A percentile compares a stretch with the other conserved stretches of the same genome.
These are phyloP conservation scores for Mayamaea pseudoterrestris DNA, from an alignment of 108 stramenopile species.

Conservation along the genomic window DNA sequence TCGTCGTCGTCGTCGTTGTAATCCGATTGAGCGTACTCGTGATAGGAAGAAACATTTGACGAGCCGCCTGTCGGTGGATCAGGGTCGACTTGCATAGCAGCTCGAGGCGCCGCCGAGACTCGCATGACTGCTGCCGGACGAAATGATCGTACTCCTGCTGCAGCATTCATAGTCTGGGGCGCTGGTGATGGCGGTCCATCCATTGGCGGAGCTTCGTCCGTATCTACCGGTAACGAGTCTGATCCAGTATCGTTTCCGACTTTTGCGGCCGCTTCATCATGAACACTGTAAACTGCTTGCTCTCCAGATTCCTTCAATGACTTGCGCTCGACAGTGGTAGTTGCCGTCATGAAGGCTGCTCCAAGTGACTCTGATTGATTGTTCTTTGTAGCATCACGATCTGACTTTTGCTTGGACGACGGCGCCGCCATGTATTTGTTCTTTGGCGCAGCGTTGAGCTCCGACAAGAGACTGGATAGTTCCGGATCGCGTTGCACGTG, in stretches of 20 bases:
- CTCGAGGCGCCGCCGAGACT: not conserved
- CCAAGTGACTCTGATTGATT: conserved; percentile 7
- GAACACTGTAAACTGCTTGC: conserved; percentile 11
- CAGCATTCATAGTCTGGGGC: not conserved
- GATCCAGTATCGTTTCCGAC: not conserved
- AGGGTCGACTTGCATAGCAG: not conserved
- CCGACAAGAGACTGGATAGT: conserved; percentile 4
- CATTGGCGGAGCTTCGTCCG: not conserved
- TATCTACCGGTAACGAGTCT: not conserved
- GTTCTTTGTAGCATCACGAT: too few species aligned
- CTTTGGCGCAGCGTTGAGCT: conserved; percentile 2
- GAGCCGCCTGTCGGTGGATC: not conserved
- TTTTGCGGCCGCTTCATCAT: not conserved
- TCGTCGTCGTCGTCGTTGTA: not conserved
- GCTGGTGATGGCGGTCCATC: not conserved
- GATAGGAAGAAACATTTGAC: not conserved
- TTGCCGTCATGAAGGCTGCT: conserved; percentile 11
- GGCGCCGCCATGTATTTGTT: not conserved
- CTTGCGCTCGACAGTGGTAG: conserved; percentile 9
- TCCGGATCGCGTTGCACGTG: too few species aligned
- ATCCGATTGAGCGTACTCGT: not conserved
- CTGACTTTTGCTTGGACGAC: conserved; percentile 2
- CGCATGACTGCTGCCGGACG: conserved; percentile 6
- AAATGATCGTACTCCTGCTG: conserved; percentile 3
- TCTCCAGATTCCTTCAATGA: not conserved